Evolutionary conservation across 1,284 basidiomycete species (phyloP), one percentile per base, ranked within the genome.

Genomic region (Ceratobasidium sp.): DNA sequence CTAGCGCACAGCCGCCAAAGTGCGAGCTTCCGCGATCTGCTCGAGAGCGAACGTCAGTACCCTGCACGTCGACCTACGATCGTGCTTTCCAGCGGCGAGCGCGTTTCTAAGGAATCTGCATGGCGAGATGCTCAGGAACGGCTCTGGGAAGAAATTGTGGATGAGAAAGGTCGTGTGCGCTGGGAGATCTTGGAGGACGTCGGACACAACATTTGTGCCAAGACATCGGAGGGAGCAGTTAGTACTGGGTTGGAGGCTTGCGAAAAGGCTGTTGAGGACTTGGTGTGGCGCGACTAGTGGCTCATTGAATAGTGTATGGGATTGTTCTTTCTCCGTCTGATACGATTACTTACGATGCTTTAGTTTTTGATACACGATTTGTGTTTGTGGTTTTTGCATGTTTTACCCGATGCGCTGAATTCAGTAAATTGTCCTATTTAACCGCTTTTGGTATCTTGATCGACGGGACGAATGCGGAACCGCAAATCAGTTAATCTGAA

Each of bases 141-240:
- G 23, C 52, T 73, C n/a, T 73, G 72, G 72, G 58, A 73, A 43
- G 72, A 73, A 21, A 58, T 73, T 58, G 47, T 66, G 35, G 54
- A 66, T n/a, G 72, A 73, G 35, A 66, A 55, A 13, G 72, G 72
- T 13, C 61, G 72, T 14, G 62, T 73, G 41, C 49, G 72, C 13
- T 73, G 72, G 72, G 64, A 63, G 28, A 49, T 66, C 14, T 50
- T 73, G 50, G 72, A 57, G 8, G 61, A 44, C 32, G 72, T 55
- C 18, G 62, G 54, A 35, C 61, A 69, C 61, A 55, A 58, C 23
- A 46, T 66, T 28, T 64, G 73, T 38, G 64, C 64, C 5, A 52
- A 52, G 64, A 55, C 49, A 4, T 28, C 49, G n/a, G 62, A 67
- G 26, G 64, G 64, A 23, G 64, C 64, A 26, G 64, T 67, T 16